Evolutionary conservation across 495 filamentous ascomycete genomes (phyloP), one percentile per base, ranked within the genome.

Genomic region (Aspergillus ostianus): DNA sequence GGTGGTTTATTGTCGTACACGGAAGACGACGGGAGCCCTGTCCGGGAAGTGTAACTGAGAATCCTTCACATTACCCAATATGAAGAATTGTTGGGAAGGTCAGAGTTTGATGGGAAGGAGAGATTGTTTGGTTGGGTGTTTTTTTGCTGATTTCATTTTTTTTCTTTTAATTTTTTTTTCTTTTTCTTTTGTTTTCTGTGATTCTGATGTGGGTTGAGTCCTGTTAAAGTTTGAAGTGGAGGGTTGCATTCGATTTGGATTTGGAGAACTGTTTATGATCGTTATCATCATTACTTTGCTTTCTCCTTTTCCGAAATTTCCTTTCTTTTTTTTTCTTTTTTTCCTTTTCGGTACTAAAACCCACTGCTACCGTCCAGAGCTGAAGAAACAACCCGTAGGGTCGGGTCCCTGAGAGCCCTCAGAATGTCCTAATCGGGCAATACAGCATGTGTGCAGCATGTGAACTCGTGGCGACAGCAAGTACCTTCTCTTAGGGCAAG

Each of bases 181-280:
- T 48, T 48, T 53, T 53, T 32, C 41, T 53, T 52, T 52, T 52
- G 29, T 26, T 52, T 4, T 26, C 23, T 26, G 23, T 26, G 23
- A 26, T 26, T 26, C 23, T 26, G 23, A 2, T 52, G 21, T 52
- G 21, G 17, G 18, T 26, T 21, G 23, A 9, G n/a, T 53, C 30
- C 51, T 41, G 36, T 41, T 41, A 15, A 41, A 41, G 8, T 41
- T 41, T 41, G 10, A 41, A 41, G 36, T 41, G 36, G 36, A 41
- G 36, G 36, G 36, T 41, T 41, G 36, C 36, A 41, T 41, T 41
- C 10, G 36, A 41, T 41, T 41, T 17, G 36, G 13, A 17, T 41
- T 41, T 41, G 36, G 12, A 41, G 36, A 17, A 13, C 2, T 41
- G 36, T 17, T 17, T 41, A 41, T 41, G 36, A 41, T 41, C 36